Evolutionary conservation across 345 rosid genomes (phyloP).

Genomic region (Corchorus olitorius): DNA sequence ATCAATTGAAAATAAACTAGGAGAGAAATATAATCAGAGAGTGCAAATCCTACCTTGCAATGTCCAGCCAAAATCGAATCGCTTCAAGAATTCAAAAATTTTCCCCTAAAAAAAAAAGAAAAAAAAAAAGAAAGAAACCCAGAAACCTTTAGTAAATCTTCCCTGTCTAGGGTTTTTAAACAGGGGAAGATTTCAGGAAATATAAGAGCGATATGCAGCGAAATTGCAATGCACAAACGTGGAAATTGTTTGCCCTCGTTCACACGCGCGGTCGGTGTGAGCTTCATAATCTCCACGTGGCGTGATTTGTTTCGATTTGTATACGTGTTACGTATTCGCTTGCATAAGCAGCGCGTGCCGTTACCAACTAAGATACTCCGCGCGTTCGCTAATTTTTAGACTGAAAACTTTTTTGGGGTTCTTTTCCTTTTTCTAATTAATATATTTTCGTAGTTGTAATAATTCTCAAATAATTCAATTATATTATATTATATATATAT

Average conservation of each 20-base stretch:
- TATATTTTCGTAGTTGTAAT: no score
- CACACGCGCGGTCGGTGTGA: slow-evolving; percentile 23
- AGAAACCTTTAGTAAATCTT: neutral
- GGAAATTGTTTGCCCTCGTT: neutral
- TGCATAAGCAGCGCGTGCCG: neutral
- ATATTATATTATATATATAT: no score
- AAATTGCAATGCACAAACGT: neutral
- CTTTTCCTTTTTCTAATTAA: no score
- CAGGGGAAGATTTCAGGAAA: neutral
- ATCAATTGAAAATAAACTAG: neutral
- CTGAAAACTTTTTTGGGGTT: no score
- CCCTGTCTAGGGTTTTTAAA: slow-evolving; percentile 21
- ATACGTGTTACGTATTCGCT: neutral
- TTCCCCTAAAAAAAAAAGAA: neutral
- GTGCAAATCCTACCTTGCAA: neutral
- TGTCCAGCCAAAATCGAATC: neutral
- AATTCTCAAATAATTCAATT: no score
- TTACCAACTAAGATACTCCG: no score
- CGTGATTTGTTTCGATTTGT: neutral
- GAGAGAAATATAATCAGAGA: neutral
- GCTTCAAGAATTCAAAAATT: neutral
- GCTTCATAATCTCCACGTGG: slow-evolving; percentile 22
- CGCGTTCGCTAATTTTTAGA: no score
- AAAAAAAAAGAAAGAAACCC: neutral
- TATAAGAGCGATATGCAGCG: neutral